Evolutionary conservation across 768 basidiomycete species (phyloP).

Genomic region (Rhodotorula taiwanensis): DNA sequence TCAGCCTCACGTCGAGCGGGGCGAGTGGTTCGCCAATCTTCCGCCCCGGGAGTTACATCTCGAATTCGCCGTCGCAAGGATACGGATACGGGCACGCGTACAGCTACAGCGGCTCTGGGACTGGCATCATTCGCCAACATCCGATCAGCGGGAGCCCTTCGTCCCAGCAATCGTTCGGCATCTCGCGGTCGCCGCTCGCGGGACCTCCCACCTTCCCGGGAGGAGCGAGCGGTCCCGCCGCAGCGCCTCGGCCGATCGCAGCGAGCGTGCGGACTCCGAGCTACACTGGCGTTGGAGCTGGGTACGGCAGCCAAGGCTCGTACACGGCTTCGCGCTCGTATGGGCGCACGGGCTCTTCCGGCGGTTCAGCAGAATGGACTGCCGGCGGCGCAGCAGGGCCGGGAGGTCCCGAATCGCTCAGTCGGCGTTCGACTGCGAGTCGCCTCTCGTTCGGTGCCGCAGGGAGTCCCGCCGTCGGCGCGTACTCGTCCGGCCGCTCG

Average conservation of each 20-base stretch:
- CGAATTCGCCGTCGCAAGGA: neutral
- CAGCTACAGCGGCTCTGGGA: conserved; percentile 3
- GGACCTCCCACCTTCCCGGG: neutral
- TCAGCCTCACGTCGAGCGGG: conserved; percentile 1
- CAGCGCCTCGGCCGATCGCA: neutral
- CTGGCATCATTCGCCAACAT: neutral
- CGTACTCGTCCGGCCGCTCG: neutral
- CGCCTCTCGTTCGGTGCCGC: conserved; percentile 1
- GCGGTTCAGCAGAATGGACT: neutral
- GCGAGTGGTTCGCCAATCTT: conserved; percentile 24
- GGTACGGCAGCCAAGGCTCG: neutral
- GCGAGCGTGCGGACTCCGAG: neutral
- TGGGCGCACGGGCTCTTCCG: neutral
- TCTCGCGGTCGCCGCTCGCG: conserved; percentile 4
- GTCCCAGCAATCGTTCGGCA: conserved; percentile 7
- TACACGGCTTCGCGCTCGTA: conserved; percentile 1
- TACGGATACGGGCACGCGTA: too few relatives aligned
- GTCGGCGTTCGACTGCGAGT: neutral
- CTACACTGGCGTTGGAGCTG: neutral
- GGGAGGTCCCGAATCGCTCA: neutral
- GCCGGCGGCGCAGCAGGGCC: neutral
- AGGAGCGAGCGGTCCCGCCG: neutral
- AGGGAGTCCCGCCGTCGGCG: neutral
- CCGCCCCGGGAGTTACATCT: conserved; percentile 25
- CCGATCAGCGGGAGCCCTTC: neutral